Evolutionary conservation across 805 yeast genomes (phyloP), one percentile per base, ranked within the genome.

Genomic region (Crinitomyces ghanaensis): DNA sequence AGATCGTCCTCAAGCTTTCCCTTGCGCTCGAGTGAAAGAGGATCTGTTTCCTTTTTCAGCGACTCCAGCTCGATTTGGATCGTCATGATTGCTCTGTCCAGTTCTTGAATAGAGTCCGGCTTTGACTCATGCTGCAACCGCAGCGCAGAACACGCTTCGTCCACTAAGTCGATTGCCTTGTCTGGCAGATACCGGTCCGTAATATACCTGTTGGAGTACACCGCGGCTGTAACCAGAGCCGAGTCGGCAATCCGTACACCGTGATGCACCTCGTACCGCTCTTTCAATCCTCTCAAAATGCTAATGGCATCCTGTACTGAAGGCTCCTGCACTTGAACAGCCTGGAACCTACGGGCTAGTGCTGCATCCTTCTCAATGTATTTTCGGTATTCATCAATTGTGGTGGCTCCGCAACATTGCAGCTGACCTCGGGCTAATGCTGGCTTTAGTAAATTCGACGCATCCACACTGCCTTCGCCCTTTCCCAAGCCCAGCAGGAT

Each of bases 331-430:
- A 88, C 77, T 38, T 72, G 50, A 19, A 88, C 93, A 1, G 95
- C 80, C 48, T 88, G 94, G 56, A 88, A 86, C 46, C 98, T 69
- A 61, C 98, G 72, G 2, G 96, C 88, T 40, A 88, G 65, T 1
- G 97, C 97, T 1, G 94, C 93, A 50, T 88, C 98, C 53, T 88
- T 88, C 58, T 88, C 97, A 43, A 88, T 88, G 48, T 85, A 83
- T 53, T 84, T 85, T 36, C 86, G 62, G 59, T 81, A 88, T 54
- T 88, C 98, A 42, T 88, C 96, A 32, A 83, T 64, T 1, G 98
- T 88, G 1, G 98, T 88, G 1, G 98, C 98, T 40, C 96, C 95
- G 50, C 93, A 83, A 57, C 95, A 82, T 43, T 93, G 88, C 36
- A 88, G 66, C 46, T 76, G 72, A 1, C 97, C 97, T 51, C 95